Evolutionary conservation across 2,329 filamentous ascomycete species (phyloP).

Genomic region (Gnomoniopsis sp.): DNA sequence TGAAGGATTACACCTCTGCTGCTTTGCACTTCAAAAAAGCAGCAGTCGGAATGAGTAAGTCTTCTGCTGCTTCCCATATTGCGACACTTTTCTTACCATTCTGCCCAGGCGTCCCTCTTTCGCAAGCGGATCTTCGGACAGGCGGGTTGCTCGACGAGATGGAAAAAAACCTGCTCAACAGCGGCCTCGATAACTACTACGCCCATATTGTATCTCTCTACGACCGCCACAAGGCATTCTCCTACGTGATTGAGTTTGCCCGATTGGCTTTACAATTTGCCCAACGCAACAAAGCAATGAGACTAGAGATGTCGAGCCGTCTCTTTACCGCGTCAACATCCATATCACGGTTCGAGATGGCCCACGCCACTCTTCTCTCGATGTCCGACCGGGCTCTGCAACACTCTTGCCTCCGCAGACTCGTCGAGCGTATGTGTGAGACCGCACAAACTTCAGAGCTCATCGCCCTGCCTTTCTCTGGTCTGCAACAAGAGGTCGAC

Average conservation of each 20-base stretch:
- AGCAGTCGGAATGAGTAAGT: slow-evolving; percentile 76
- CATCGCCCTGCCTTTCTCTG: slow-evolving; percentile 73
- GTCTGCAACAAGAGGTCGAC: slow-evolving; percentile 75
- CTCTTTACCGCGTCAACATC: slow-evolving; percentile 80
- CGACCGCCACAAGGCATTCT: slow-evolving; percentile 72
- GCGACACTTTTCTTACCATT: slow-evolving; percentile 24
- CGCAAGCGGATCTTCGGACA: slow-evolving; percentile 51
- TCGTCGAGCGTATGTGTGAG: slow-evolving; percentile 69
- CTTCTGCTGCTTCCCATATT: not conserved
- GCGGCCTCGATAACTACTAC: slow-evolving; percentile 80
- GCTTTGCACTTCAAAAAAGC: slow-evolving; percentile 77
- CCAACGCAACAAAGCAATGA: slow-evolving; percentile 37
- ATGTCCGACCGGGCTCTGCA: slow-evolving; percentile 72
- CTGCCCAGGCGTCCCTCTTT: slow-evolving; percentile 41
- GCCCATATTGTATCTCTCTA: slow-evolving; percentile 81
- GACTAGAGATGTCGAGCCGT: slow-evolving; percentile 73
- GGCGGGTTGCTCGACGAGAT: slow-evolving; percentile 70
- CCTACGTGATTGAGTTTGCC: slow-evolving; percentile 81
- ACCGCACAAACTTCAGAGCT: slow-evolving; percentile 64
- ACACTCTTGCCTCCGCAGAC: slow-evolving; percentile 64
- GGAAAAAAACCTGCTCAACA: slow-evolving; percentile 66
- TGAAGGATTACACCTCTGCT: slow-evolving; percentile 71
- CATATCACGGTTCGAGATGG: slow-evolving; percentile 75
- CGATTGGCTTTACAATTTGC: slow-evolving; percentile 68
- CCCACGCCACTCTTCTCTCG: slow-evolving; percentile 73